Conservation (phyloP, 1,139 yeast genomes). For the Ogataea hybrid region DNA sequence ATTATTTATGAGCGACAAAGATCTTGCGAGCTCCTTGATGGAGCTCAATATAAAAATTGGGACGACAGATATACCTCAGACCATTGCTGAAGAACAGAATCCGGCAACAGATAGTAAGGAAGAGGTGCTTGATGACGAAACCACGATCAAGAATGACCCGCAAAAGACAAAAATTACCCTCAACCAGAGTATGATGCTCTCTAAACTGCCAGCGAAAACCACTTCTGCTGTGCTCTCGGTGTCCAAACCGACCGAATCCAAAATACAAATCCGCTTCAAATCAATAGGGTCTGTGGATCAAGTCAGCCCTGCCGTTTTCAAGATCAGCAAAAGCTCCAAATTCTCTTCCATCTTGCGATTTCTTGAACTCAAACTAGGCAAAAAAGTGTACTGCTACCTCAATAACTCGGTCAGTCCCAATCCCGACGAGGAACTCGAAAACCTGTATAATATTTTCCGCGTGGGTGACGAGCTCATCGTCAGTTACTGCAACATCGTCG, state of each 20-base stretch:
- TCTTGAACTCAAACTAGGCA: constrained; percentile 40
- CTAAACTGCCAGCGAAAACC: constrained; percentile 24
- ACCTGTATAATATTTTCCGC: constrained; percentile 43
- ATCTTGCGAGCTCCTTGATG: constrained; percentile 19
- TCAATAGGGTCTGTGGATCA: constrained; percentile 56
- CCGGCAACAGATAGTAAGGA: constrained; percentile 1
- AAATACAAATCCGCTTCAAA: constrained; percentile 48
- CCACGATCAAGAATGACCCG: constrained; percentile 15
- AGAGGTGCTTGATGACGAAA: constrained; percentile 7
- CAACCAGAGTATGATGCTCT: constrained; percentile 27
- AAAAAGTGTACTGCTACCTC: constrained; percentile 41
- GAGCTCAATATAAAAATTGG: constrained; percentile 23
- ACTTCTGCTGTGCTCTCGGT: constrained; percentile 16
- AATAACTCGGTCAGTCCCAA: constrained; percentile 62
- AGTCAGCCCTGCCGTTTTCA: constrained; percentile 48
- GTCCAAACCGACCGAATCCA: constrained; percentile 22
- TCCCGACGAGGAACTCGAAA: constrained; percentile 55
- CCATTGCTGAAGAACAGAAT: constrained; percentile 6
- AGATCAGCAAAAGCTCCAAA: constrained; percentile 45
- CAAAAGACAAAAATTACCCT: constrained; percentile 28
- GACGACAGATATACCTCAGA: constrained; percentile 1
- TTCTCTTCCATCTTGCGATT: constrained; percentile 47
- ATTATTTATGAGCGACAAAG: constrained; percentile 3
- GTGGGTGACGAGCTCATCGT: constrained; percentile 51
- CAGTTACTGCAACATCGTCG: constrained; percentile 54